Evolutionary conservation across 2,329 filamentous ascomycete genomes (phyloP).

Genomic region (Calonectria pteridis): DNA sequence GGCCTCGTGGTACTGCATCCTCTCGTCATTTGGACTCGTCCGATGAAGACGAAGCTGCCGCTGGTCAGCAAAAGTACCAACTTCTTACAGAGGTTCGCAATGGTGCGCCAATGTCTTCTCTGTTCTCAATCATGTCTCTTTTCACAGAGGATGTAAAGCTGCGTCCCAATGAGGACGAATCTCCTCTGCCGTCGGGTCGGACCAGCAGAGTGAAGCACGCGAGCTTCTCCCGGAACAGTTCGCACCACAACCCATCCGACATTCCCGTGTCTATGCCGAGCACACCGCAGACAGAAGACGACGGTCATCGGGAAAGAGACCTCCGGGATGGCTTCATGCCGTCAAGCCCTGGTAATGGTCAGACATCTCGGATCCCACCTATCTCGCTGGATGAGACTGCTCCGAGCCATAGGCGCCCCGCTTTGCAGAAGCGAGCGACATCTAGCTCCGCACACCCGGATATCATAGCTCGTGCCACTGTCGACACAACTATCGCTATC

Average conservation of each 20-base stretch:
- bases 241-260: slow-evolving; percentile 32
- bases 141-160: slow-evolving; percentile 96
- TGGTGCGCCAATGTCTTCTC: slow-evolving; percentile 96
- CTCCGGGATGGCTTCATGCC: slow-evolving; percentile 31
- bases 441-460: slow-evolving; percentile 92
- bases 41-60: slow-evolving; percentile 76
- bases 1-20: slow-evolving; percentile 53
- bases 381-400: slow-evolving; percentile 74
- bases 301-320: slow-evolving; percentile 27
- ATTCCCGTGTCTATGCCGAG: slow-evolving; percentile 52
- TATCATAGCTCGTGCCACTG: slow-evolving; percentile 94
- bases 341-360: slow-evolving; percentile 27
- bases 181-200: slow-evolving; percentile 35
- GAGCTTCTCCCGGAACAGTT: slow-evolving; percentile 38
- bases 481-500: slow-evolving; percentile 97
- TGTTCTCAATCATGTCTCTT: slow-evolving; percentile 96
- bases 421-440: slow-evolving; percentile 56
- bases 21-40: slow-evolving; percentile 55
- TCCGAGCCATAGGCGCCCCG: slow-evolving; percentile 52
- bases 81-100: slow-evolving; percentile 97
- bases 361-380: slow-evolving; percentile 73
- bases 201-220: slow-evolving; percentile 48
- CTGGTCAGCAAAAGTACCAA: slow-evolving; percentile 87
- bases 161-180: slow-evolving; percentile 74
- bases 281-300: slow-evolving; percentile 54